Evolutionary conservation across 2,329 filamentous ascomycete genomes (phyloP).

Genomic region (Colletotrichum sp.): DNA sequence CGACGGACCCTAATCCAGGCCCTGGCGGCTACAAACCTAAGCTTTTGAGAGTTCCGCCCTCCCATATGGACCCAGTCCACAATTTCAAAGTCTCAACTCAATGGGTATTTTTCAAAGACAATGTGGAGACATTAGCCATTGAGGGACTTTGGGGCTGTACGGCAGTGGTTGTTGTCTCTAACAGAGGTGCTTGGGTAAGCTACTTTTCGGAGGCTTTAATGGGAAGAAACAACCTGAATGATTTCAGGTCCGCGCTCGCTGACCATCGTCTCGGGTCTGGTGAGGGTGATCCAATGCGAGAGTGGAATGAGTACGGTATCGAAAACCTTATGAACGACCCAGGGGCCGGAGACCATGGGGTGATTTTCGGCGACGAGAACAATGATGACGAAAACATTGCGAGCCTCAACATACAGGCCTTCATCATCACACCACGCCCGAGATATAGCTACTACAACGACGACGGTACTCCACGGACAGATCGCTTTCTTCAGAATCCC

Average conservation of each 20-base stretch:
- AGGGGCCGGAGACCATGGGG: not conserved
- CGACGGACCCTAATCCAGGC: not conserved
- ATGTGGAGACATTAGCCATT: not conserved
- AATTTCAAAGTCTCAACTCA: not conserved
- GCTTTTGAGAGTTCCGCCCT: not conserved
- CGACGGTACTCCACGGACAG: not conserved
- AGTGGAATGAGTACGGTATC: not conserved
- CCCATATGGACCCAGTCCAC: not conserved
- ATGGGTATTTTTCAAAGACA: not conserved
- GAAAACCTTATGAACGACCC: not conserved
- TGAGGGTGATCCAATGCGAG: not conserved
- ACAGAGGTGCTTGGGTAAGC: not conserved
- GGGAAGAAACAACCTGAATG: not conserved
- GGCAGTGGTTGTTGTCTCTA: not conserved
- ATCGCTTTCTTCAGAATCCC: not conserved
- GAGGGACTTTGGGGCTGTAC: slow-evolving; percentile 1
- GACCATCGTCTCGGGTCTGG: not conserved
- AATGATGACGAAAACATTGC: not conserved
- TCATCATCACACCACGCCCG: not conserved
- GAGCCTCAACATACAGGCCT: not conserved
- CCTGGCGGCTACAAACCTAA: not conserved
- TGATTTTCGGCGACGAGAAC: not conserved
- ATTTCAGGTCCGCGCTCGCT: not conserved
- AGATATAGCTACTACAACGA: not conserved
- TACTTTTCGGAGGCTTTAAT: not conserved